phyloP scores from a whole-genome alignment of 106 monocot species.

The Dioscorea dumetorum region DNA sequence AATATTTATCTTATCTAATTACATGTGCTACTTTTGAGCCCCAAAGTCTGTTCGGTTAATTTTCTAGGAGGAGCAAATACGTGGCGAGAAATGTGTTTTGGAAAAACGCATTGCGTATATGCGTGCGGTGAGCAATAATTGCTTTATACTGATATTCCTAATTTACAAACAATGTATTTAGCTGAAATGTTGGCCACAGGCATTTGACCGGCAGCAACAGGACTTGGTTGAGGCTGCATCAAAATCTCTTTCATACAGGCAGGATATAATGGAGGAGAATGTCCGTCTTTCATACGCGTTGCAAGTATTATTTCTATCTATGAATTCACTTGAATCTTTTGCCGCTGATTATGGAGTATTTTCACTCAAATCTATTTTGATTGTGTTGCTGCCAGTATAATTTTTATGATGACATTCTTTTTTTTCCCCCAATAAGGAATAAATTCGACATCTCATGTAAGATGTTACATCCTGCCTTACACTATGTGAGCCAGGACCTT shows the following conservation, averaged over 20 bases:
- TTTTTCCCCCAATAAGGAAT: too few species aligned
- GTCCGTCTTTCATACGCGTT: constrained; percentile 81
- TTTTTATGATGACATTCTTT: too few species aligned
- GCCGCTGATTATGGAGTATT: not conserved
- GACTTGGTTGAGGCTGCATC: constrained; percentile 93
- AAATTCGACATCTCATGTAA: too few species aligned
- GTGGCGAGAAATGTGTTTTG: constrained; percentile 68
- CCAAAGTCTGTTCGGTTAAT: constrained; percentile 1
- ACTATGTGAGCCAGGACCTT: too few species aligned
- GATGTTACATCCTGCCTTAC: too few species aligned
- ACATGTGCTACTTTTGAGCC: not conserved
- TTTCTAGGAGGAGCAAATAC: constrained; percentile 71
- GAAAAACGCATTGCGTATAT: constrained; percentile 94
- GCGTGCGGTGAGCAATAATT: constrained; percentile 58
- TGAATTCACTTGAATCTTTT: not conserved
- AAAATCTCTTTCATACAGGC: constrained; percentile 94
- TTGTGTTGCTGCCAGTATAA: too few species aligned
- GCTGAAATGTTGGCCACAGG: constrained; percentile 37
- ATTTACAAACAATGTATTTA: not conserved
- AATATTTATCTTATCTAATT: not conserved
- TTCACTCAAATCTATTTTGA: too few species aligned
- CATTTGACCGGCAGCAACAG: constrained; percentile 98
- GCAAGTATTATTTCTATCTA: constrained; percentile 51
- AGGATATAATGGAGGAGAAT: constrained; percentile 98
- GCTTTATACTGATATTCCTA: not conserved